Base-by-base conservation (phyloP, 345 rosid genomes). In the Citrus sp. region DNA sequence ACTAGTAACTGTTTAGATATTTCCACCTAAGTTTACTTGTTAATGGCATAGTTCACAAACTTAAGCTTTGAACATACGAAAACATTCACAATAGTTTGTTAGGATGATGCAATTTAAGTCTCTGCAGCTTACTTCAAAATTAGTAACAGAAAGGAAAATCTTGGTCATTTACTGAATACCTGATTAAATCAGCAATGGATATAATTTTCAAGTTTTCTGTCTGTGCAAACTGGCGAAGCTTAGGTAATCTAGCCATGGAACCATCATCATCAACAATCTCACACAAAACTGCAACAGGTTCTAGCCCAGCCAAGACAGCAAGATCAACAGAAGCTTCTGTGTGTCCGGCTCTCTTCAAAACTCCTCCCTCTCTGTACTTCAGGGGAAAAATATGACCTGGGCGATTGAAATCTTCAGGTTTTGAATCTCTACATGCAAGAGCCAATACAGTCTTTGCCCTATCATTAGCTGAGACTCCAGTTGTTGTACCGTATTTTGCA, bases 221-320 rank as follows among this genome's bases (percentile, higher is more conserved):
- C 80, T 79, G 32, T 10, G 96, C 93, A 76, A 95, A 93, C 56
- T 93, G 80, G 27, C 81, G 87, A 59, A 93, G 96, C 78, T 87
- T 91, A 68, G 97, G 97, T 77, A 95, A 85, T 83, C 97, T 89
- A 83, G 99, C 99, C 99, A 95, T 95, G 55, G 98, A 95, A 61
- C 99, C 99, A 86, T 95, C 98, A 76, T 95, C 95, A 85, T 95
- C 99, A 63, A 93, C 97, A 84, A 95, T 81, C 88, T 93, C 98
- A 74, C 96, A 93, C 61, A 95, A 74, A 72, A 91, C 93, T n/a
- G 90, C 92, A 38, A 80, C 94, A 35, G 98, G 95, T 8, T 89
- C 90, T 49, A 93, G 78, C 54, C 97, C 98, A 34, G 98, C 97
- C 58, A 93, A 86, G 61, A 90, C 81, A 4, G 96, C 89, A 75